A percentile compares a stretch with the other conserved stretches of the same genome.
These are phyloP conservation scores for Chytriomyces confervae DNA, from an alignment of 192 early-diverging fungal genomes.

Conservation along the genomic window DNA sequence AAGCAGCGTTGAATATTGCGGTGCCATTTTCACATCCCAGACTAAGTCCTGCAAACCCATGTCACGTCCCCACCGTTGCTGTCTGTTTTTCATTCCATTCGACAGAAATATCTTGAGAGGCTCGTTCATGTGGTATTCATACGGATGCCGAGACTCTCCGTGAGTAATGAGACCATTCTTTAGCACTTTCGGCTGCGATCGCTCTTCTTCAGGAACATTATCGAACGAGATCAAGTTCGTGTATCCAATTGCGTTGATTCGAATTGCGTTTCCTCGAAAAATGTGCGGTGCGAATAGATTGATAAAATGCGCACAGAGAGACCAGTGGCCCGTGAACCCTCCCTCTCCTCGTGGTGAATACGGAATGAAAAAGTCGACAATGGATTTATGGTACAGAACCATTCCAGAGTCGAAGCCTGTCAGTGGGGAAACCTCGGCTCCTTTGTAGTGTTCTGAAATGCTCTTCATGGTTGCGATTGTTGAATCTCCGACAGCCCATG, in stretches of 20 bases:
- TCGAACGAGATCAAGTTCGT: conserved; percentile 39
- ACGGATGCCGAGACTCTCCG: conserved; percentile 42
- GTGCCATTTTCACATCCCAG: conserved; percentile 18
- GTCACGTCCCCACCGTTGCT: conserved; percentile 37
- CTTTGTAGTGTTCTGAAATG: conserved; percentile 27
- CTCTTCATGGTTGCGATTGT: conserved; percentile 24
- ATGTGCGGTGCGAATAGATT: conserved; percentile 35
- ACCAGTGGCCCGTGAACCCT: conserved; percentile 42
- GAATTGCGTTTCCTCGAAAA: conserved; percentile 25
- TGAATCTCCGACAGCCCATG: conserved; percentile 42
- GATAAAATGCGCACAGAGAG: conserved; percentile 42
- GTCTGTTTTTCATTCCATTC: conserved; percentile 29
- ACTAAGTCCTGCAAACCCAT: conserved; percentile 27
- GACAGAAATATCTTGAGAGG: conserved; percentile 36
- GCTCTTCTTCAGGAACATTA: conserved; percentile 33
- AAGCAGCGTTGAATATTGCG: neutral
- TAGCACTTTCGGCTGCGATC: conserved; percentile 16
- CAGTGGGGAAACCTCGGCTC: conserved; percentile 33
- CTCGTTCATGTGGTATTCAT: conserved; percentile 44
- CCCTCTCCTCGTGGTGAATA: conserved; percentile 43
- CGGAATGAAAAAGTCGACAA: conserved; percentile 45
- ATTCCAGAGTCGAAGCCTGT: conserved; percentile 45
- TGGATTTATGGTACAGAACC: conserved; percentile 43
- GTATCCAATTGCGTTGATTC: conserved; percentile 38
- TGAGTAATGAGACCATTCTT: conserved; percentile 34